These are phyloP conservation scores for Aspergillus hiratsukae DNA, from an alignment of 2,329 filamentous ascomycete species.

Conservation along the genomic window DNA sequence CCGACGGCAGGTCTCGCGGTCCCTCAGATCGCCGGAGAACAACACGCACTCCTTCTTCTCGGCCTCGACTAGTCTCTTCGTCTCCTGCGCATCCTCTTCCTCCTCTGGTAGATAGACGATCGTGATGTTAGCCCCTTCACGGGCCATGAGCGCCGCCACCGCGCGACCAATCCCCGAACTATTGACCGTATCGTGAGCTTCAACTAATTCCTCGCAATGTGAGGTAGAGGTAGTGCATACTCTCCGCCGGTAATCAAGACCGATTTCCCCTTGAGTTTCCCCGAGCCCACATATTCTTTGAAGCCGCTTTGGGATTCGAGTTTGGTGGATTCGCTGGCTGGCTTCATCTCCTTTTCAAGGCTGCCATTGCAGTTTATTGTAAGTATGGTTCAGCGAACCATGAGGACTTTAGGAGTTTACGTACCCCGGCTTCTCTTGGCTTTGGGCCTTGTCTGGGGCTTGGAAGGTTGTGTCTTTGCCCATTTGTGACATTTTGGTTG, in stretches of 20 bases:
- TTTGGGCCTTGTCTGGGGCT: not conserved
- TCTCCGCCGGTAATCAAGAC: slow-evolving; percentile 55
- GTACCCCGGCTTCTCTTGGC: not conserved
- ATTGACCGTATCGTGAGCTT: not conserved
- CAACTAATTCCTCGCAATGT: not conserved
- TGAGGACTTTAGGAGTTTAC: too few species aligned
- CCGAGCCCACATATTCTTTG: slow-evolving; percentile 42
- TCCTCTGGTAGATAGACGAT: slow-evolving; percentile 56
- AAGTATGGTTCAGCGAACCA: not conserved
- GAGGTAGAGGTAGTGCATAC: slow-evolving; percentile 38
- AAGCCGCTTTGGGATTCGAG: slow-evolving; percentile 25
- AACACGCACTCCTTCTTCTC: slow-evolving; percentile 47
- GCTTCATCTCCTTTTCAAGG: slow-evolving; percentile 14
- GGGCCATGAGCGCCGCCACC: slow-evolving; percentile 53
- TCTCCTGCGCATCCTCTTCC: slow-evolving; percentile 52
- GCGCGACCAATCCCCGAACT: slow-evolving; percentile 54
- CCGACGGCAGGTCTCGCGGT: slow-evolving; percentile 48
- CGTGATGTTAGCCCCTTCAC: slow-evolving; percentile 54
- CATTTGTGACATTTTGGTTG: not conserved
- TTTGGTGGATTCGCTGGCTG: slow-evolving; percentile 32
- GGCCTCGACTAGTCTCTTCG: slow-evolving; percentile 50
- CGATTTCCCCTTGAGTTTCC: slow-evolving; percentile 49
- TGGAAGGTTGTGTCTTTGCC: not conserved
- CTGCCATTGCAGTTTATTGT: not conserved
- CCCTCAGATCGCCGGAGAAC: slow-evolving; percentile 47